A percentile compares a stretch with the other conserved stretches of the same genome.
These are phyloP conservation scores for Stagonosporopsis tanaceti DNA, from an alignment of 2,329 filamentous ascomycete species.

Conservation along the genomic window DNA sequence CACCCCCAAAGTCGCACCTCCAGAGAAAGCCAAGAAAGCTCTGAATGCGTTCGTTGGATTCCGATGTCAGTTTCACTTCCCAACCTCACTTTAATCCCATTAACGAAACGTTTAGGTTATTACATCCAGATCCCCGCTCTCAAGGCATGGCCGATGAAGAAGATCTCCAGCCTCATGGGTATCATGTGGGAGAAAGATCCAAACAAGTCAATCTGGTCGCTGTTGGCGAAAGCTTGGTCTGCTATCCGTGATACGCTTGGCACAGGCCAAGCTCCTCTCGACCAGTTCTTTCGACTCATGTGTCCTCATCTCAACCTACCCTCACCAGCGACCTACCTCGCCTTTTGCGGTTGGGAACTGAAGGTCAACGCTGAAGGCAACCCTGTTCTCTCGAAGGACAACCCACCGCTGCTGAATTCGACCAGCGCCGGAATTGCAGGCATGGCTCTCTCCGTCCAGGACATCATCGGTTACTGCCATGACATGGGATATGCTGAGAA, in stretches of 20 bases:
- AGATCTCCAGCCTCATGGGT: constrained; percentile 60
- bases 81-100: not conserved
- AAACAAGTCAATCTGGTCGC: constrained; percentile 61
- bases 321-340: constrained; percentile 56
- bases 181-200: constrained; percentile 60
- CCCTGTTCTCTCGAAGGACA: constrained; percentile 24
- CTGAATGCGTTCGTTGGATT: constrained; percentile 51
- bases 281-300: constrained; percentile 57
- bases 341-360: constrained; percentile 57
- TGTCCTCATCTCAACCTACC: constrained; percentile 59
- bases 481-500: constrained; percentile 34
- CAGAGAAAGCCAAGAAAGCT: constrained; percentile 35
- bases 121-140: constrained; percentile 56
- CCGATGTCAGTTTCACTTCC: constrained; percentile 36
- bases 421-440: constrained; percentile 29
- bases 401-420: constrained; percentile 20
- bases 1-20: not conserved
- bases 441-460: constrained; percentile 45
- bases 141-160: constrained; percentile 59
- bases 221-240: constrained; percentile 65
- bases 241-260: constrained; percentile 61
- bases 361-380: constrained; percentile 37
- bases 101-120: constrained; percentile 54
- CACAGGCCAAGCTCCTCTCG: constrained; percentile 56
- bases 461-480: constrained; percentile 42